These are phyloP conservation scores for Dalbergia cochinchinensis DNA, from an alignment of 306 rosid species.

Conservation along the genomic window DNA sequence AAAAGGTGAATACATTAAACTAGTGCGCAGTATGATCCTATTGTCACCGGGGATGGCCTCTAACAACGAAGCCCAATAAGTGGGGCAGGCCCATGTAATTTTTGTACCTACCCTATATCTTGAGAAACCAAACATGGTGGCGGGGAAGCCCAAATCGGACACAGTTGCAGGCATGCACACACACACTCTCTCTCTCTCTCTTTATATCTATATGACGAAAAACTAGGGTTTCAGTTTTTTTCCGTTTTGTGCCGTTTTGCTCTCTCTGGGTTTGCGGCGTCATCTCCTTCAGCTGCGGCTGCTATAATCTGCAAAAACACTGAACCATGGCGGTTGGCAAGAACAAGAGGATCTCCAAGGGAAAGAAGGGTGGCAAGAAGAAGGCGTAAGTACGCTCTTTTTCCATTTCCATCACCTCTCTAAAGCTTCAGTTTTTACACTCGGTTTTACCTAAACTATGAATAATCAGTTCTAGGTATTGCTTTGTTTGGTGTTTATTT, in stretches of 20 bases:
- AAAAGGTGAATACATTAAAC: too few species aligned
- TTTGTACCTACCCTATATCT: too few species aligned
- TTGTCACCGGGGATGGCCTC: not conserved
- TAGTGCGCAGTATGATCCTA: too few species aligned
- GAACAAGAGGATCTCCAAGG: conserved; percentile 95
- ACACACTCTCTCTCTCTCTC: not conserved
- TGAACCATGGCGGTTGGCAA: conserved; percentile 87
- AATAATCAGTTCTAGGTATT: not conserved
- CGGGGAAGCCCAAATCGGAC: too few species aligned
- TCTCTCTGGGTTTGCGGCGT: not conserved
- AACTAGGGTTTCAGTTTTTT: conserved; percentile 34
- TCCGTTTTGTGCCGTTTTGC: not conserved
- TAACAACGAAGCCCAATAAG: not conserved
- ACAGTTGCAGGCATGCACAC: too few species aligned
- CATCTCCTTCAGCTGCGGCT: conserved; percentile 30
- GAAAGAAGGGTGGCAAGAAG: conserved; percentile 99
- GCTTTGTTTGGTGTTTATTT: not conserved
- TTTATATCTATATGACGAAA: not conserved
- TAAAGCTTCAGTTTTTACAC: not conserved
- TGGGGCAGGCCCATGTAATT: not conserved
- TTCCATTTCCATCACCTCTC: not conserved
- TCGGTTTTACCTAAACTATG: not conserved
- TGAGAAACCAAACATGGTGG: too few species aligned
- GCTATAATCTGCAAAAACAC: conserved; percentile 22
- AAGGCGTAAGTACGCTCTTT: conserved; percentile 67